Conservation (phyloP, 108 stramenopile species). For the Fragilaria crotonensis region DNA sequence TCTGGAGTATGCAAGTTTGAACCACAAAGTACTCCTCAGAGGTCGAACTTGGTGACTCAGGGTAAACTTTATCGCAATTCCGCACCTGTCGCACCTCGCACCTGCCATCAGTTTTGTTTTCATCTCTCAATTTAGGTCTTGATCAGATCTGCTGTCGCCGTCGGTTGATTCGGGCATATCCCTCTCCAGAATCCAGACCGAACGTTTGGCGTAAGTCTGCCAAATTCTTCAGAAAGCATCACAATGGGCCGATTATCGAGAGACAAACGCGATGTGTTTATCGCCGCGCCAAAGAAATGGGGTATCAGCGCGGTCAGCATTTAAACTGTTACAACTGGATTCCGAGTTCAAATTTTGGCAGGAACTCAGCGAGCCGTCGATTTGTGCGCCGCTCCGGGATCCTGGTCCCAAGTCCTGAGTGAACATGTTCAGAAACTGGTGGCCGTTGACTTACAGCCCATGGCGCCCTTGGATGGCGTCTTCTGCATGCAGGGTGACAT, state of each 20-base stretch:
- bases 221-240: too few relatives aligned
- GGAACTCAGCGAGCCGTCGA: conserved; percentile 81
- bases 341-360: conserved; percentile 91
- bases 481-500: conserved; percentile 91
- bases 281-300: conserved; percentile 90
- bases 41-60: too few relatives aligned
- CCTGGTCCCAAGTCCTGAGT: conserved; percentile 98
- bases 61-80: too few relatives aligned
- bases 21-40: too few relatives aligned
- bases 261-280: conserved; percentile 98
- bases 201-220: too few relatives aligned
- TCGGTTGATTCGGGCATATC: too few relatives aligned
- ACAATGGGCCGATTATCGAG: conserved; percentile 81
- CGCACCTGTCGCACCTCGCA: too few relatives aligned
- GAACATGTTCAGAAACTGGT: conserved; percentile 88
- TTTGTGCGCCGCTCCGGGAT: conserved; percentile 97
- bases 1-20: too few relatives aligned
- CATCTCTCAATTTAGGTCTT: too few relatives aligned
- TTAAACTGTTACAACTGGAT: conserved; percentile 96
- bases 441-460: conserved; percentile 95
- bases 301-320: conserved; percentile 94
- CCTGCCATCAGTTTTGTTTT: too few relatives aligned
- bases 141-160: too few relatives aligned
- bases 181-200: too few relatives aligned
- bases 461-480: conserved; percentile 96